A percentile compares a stretch with the other conserved stretches of the same genome.
These are phyloP conservation scores for Aspergillus fischeri DNA, from an alignment of 2,329 filamentous ascomycete genomes.

Conservation along the genomic window DNA sequence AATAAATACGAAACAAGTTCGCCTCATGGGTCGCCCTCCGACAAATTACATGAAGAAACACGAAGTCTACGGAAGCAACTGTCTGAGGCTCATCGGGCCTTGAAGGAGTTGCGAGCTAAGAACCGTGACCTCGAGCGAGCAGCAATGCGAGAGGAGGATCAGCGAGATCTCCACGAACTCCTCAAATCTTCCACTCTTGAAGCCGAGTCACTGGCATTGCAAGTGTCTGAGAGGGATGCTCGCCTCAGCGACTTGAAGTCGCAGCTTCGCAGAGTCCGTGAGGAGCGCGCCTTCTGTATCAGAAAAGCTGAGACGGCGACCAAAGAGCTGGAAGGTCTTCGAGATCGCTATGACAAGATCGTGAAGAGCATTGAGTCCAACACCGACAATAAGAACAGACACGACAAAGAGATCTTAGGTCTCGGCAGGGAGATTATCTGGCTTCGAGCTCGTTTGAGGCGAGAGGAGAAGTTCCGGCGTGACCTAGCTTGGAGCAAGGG, in stretches of 20 bases:
- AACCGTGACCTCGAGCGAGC: slow-evolving; percentile 51
- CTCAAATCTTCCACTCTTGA: slow-evolving; percentile 47
- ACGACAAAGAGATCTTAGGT: slow-evolving; percentile 68
- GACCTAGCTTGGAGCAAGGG: slow-evolving; percentile 84
- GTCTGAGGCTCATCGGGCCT: slow-evolving; percentile 55
- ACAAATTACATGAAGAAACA: slow-evolving; percentile 49
- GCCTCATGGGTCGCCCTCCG: slow-evolving; percentile 48
- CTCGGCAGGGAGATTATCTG: slow-evolving; percentile 87
- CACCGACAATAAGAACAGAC: slow-evolving; percentile 41
- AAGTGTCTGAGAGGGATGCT: slow-evolving; percentile 65
- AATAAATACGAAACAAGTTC: slow-evolving; percentile 51
- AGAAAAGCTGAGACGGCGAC: slow-evolving; percentile 38
- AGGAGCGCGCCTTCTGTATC: slow-evolving; percentile 41
- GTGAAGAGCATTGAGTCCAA: slow-evolving; percentile 44
- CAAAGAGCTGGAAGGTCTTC: slow-evolving; percentile 44
- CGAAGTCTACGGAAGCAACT: slow-evolving; percentile 59
- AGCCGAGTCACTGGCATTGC: slow-evolving; percentile 65
- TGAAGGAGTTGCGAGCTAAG: slow-evolving; percentile 53
- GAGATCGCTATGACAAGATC: slow-evolving; percentile 62
- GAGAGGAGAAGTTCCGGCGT: slow-evolving; percentile 74
- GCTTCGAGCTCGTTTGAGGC: slow-evolving; percentile 74
- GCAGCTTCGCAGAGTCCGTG: slow-evolving; percentile 62
- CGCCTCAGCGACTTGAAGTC: slow-evolving; percentile 53
- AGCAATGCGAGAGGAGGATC: slow-evolving; percentile 40
- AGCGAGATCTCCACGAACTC: slow-evolving; percentile 43